Conservation (phyloP, 73 alveolate genomes). For the Tetrahymena malaccensis region DNA sequence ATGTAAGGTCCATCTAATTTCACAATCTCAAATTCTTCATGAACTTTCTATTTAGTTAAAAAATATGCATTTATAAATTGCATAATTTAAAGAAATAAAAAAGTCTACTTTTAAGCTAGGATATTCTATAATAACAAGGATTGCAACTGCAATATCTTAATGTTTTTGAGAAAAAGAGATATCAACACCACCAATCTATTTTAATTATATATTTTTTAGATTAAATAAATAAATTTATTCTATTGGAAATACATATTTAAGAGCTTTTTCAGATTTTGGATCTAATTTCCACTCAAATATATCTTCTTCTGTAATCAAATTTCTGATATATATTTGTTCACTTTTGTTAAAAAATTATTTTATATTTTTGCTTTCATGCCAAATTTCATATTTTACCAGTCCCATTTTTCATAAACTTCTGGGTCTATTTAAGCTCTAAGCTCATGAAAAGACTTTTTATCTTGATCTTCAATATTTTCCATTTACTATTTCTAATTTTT, state of each 20-base stretch:
- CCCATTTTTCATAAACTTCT: background rate
- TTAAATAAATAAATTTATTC: background rate
- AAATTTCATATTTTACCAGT: background rate
- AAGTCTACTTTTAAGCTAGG: background rate
- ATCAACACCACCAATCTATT: background rate
- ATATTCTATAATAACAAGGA: background rate
- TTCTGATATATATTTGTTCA: background rate
- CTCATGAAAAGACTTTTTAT: background rate
- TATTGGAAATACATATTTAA: background rate
- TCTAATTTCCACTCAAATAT: background rate
- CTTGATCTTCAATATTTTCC: background rate
- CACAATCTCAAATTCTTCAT: conserved; percentile 76
- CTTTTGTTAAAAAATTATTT: background rate
- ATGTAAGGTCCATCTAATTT: conserved; percentile 83
- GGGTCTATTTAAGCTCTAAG: background rate
- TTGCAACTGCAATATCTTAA: background rate
- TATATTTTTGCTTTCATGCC: background rate
- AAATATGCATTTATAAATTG: too few relatives aligned
- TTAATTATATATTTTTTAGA: background rate
- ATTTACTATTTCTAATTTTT: background rate
- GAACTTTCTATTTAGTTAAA: background rate
- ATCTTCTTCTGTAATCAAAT: background rate
- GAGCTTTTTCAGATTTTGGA: background rate
- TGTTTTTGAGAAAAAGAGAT: background rate
- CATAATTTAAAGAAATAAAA: too few relatives aligned